Conservation (phyloP, 305 asterid species). For the Petunia hybrid region DNA sequence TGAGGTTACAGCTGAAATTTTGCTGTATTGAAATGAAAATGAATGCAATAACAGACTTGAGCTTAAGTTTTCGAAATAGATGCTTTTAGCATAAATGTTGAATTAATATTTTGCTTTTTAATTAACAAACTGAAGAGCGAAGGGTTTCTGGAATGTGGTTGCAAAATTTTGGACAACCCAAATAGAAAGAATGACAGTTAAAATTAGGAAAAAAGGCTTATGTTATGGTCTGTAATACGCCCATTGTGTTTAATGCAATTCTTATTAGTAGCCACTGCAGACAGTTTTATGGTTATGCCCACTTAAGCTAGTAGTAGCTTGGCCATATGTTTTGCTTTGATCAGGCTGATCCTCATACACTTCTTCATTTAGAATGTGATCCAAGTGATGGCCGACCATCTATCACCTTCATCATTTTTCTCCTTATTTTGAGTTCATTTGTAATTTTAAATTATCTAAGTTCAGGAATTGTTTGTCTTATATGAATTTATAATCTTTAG, state of each 20-base stretch:
- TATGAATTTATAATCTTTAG: constrained; percentile 9
- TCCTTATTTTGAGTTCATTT: constrained; percentile 21
- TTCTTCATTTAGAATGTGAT: constrained; percentile 30
- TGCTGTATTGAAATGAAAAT: neutral
- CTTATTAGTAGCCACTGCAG: neutral
- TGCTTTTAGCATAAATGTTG: neutral
- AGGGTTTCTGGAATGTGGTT: neutral
- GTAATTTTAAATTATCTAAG: neutral
- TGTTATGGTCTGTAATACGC: neutral
- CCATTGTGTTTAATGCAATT: neutral
- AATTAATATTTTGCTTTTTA: too few relatives aligned
- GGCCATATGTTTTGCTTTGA: constrained; percentile 21
- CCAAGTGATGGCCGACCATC: neutral
- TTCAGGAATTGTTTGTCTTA: constrained; percentile 11
- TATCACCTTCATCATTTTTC: constrained; percentile 29
- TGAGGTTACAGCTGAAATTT: neutral
- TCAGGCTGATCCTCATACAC: constrained; percentile 1
- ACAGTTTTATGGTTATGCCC: neutral
- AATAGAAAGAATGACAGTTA: neutral
- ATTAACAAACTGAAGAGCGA: neutral
- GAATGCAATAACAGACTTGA: neutral
- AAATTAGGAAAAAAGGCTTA: neutral
- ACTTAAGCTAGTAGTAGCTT: neutral
- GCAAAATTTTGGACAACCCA: neutral
- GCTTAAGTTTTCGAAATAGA: neutral